A percentile compares a stretch with the other conserved stretches of the same genome.
These are phyloP conservation scores for Daphne laureola DNA, from an alignment of 441 rosid species.

Conservation along the genomic window DNA sequence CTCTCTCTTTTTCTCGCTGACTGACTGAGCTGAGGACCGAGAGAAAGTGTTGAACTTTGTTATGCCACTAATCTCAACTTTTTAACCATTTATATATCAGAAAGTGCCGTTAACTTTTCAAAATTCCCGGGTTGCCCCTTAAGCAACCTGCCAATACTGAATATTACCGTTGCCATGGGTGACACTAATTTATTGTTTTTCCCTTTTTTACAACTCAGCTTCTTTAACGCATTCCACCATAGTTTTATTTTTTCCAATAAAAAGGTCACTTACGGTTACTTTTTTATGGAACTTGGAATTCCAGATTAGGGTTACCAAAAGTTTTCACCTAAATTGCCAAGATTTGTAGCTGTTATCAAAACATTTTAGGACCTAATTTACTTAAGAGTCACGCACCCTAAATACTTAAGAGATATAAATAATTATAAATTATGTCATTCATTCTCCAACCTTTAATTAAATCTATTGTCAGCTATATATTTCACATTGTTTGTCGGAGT, in stretches of 20 bases:
- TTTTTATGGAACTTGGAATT: too few species aligned
- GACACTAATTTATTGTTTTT: slow-evolving; percentile 16
- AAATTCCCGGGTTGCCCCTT: slow-evolving; percentile 58
- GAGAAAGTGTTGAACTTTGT: slow-evolving; percentile 1
- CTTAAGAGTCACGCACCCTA: too few species aligned
- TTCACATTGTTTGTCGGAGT: too few species aligned
- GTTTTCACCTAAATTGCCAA: too few species aligned
- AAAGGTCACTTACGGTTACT: not conserved
- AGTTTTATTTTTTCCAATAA: slow-evolving; percentile 13
- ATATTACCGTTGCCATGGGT: slow-evolving; percentile 80
- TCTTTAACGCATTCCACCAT: not conserved
- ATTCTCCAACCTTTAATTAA: too few species aligned
- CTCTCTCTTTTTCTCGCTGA: not conserved
- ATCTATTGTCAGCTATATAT: too few species aligned
- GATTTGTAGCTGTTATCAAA: too few species aligned
- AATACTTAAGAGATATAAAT: too few species aligned
- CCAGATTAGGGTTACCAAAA: too few species aligned
- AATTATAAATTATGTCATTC: too few species aligned
- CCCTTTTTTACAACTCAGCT: slow-evolving; percentile 14
- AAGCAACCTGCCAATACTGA: slow-evolving; percentile 52
- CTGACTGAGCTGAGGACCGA: slow-evolving; percentile 4
- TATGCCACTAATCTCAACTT: not conserved
- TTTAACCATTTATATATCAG: slow-evolving; percentile 12
- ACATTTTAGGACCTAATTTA: too few species aligned
- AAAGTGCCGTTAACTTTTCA: slow-evolving; percentile 46